A percentile compares a stretch with the other conserved stretches of the same genome.
Conservation (phyloP, 108 stramenopile species). For the Fragilaria crotonensis region DNA sequence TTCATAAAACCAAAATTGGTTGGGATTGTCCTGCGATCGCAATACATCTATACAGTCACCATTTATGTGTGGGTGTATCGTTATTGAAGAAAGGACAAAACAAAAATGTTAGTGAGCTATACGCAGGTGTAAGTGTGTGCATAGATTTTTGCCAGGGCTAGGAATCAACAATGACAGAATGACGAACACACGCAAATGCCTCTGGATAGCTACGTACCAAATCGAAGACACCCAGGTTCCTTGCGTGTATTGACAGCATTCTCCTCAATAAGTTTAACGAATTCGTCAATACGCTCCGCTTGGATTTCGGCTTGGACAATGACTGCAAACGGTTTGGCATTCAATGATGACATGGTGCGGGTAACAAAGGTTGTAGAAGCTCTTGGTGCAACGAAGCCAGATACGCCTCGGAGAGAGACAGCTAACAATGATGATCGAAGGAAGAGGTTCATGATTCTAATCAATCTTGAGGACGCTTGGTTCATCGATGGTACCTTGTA, state of each 20-base stretch:
- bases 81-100: neutral
- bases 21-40: constrained; percentile 50
- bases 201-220: constrained; percentile 64
- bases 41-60: constrained; percentile 51
- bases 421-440: neutral
- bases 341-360: neutral
- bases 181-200: constrained; percentile 1
- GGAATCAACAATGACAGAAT: too few relatives aligned
- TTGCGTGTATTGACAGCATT: constrained; percentile 64
- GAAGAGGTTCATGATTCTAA: too few relatives aligned
- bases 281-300: constrained; percentile 73
- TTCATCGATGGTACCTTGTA: too few relatives aligned
- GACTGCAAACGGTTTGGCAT: constrained; percentile 46
- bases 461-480: too few relatives aligned
- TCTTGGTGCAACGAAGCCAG: neutral
- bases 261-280: constrained; percentile 68
- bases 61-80: neutral
- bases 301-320: constrained; percentile 77
- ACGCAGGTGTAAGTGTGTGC: too few relatives aligned
- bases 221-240: constrained; percentile 80
- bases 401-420: neutral
- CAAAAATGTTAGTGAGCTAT: too few relatives aligned
- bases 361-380: neutral
- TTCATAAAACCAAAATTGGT: constrained; percentile 84
- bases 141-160: too few relatives aligned